These are phyloP conservation scores for Reutealis trisperma DNA, from an alignment of 345 rosid species.

Conservation along the genomic window DNA sequence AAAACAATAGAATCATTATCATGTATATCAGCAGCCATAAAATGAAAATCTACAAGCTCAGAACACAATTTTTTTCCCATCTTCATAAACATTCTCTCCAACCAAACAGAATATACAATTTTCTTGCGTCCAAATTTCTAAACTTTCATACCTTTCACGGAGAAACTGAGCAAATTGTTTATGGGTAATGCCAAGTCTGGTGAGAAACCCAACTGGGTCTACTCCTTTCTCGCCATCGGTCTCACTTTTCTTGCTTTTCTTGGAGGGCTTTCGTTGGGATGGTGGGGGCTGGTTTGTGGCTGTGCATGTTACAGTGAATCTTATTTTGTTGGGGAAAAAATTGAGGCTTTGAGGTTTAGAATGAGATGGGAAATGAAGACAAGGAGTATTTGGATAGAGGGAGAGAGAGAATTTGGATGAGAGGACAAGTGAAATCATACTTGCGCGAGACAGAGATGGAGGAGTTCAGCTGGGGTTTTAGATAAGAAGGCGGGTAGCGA, in stretches of 20 bases:
- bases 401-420: constrained; percentile 24
- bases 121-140: background rate
- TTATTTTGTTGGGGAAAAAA: constrained; percentile 18
- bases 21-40: background rate
- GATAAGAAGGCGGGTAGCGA: constrained; percentile 10
- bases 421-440: constrained; percentile 36
- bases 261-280: constrained; percentile 22
- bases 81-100: background rate
- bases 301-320: constrained; percentile 35
- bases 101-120: background rate
- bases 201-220: constrained; percentile 72
- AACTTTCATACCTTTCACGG: constrained; percentile 68
- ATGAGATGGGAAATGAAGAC: constrained; percentile 21
- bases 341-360: constrained; percentile 20
- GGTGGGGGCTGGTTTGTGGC: constrained; percentile 39
- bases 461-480: constrained; percentile 21
- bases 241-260: constrained; percentile 40
- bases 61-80: background rate
- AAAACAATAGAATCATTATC: background rate
- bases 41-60: constrained; percentile 10
- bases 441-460: background rate
- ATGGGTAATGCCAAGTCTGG: constrained; percentile 68
- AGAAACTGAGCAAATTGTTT: constrained; percentile 81
- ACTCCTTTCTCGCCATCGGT: constrained; percentile 46
- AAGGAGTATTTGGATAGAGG: constrained; percentile 21